phyloP scores from a whole-genome alignment of 441 rosid genomes.

The Flueggea neowawraea region DNA sequence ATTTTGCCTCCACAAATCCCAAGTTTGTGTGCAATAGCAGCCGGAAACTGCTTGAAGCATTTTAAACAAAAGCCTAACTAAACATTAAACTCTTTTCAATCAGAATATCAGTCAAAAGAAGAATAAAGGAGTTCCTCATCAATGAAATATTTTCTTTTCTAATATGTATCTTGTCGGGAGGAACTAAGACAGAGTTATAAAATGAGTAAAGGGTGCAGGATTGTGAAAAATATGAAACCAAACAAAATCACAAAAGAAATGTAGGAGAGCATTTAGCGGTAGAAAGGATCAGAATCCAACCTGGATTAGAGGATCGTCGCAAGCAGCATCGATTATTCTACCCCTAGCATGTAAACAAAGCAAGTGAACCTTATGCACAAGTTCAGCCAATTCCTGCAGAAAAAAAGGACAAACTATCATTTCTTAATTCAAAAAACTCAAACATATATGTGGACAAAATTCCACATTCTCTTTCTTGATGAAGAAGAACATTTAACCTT shows the following conservation, averaged over 20 bases:
- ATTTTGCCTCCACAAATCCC: too few species aligned
- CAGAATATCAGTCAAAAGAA: too few species aligned
- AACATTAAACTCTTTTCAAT: too few species aligned
- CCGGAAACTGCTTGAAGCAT: too few species aligned
- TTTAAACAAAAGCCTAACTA: too few species aligned
- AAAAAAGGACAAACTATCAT: neutral
- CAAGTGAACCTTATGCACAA: constrained; percentile 86
- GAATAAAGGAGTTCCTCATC: too few species aligned
- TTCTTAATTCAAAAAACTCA: too few species aligned
- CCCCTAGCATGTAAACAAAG: constrained; percentile 96
- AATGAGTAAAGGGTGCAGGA: neutral
- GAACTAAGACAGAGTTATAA: too few species aligned
- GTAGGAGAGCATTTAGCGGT: neutral
- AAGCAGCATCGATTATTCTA: constrained; percentile 69
- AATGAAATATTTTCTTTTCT: too few species aligned
- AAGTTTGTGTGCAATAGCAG: too few species aligned
- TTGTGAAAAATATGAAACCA: neutral
- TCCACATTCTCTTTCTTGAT: neutral
- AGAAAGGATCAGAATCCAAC: constrained; percentile 25
- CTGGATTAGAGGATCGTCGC: constrained; percentile 95
- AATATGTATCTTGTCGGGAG: too few species aligned
- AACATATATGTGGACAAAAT: too few species aligned
- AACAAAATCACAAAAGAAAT: neutral
- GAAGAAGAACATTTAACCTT: constrained; percentile 47
- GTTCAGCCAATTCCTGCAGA: constrained; percentile 74